phyloP scores from a whole-genome alignment of 1,284 basidiomycete species.

The Ustilago curta region DNA sequence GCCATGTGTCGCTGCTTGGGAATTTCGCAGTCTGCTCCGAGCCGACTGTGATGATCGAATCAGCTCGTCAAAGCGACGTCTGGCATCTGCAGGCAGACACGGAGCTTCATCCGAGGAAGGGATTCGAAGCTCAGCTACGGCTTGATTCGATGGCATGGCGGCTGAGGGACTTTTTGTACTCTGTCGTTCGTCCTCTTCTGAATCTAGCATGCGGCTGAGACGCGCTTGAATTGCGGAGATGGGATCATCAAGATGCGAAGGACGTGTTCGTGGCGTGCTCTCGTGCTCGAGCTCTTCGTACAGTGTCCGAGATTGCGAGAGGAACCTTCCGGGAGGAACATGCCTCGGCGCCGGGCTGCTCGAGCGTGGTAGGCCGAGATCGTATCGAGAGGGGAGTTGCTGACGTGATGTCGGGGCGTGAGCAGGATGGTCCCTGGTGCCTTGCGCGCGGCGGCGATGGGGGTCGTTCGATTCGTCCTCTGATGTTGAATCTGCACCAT shows the following conservation, averaged over 20 bases:
- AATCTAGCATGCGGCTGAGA: conserved; percentile 21
- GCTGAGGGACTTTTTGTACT: neutral
- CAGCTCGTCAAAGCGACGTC: conserved; percentile 51
- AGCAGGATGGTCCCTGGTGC: neutral
- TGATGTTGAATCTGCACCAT: neutral
- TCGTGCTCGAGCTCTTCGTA: neutral
- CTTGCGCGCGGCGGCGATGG: neutral
- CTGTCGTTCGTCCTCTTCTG: neutral
- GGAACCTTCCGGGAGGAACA: too few relatives aligned
- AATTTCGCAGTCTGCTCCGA: conserved; percentile 21
- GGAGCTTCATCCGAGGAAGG: neutral
- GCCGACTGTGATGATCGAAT: conserved; percentile 44
- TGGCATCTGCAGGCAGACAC: conserved; percentile 21
- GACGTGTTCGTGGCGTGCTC: neutral
- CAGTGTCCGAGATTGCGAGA: neutral
- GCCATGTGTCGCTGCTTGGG: conserved; percentile 14
- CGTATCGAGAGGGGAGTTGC: neutral
- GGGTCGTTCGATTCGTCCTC: neutral
- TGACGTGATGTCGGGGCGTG: conserved; percentile 8
- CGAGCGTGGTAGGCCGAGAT: conserved; percentile 15
- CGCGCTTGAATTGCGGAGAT: conserved; percentile 45
- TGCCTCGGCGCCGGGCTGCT: conserved; percentile 24
- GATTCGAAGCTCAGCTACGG: neutral
- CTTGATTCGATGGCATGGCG: neutral
- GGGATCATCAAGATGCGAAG: conserved; percentile 20